Evolutionary conservation across 2,329 filamentous ascomycete genomes (phyloP).

Genomic region (Penicillium thymicola): DNA sequence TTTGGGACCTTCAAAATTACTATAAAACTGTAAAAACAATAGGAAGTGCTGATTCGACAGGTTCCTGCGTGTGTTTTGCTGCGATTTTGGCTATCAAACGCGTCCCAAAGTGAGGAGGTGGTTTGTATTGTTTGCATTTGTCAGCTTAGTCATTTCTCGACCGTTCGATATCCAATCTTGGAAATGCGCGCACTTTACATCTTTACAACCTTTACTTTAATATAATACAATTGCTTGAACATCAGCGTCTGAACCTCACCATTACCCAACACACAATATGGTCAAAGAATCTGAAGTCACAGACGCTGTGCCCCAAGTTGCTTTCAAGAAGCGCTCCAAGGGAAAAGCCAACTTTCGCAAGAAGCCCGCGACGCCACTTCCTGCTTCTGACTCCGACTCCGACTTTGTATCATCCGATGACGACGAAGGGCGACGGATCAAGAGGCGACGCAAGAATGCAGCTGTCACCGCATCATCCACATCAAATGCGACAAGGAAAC

Average conservation of each 20-base stretch:
- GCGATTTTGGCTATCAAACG: conserved; percentile 1
- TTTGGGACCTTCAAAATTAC: not conserved
- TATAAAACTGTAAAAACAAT: not conserved
- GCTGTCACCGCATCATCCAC: conserved; percentile 63
- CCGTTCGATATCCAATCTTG: not conserved
- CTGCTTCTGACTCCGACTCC: conserved; percentile 55
- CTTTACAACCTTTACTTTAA: not conserved
- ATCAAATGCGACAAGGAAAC: conserved; percentile 34
- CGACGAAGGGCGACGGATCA: conserved; percentile 71
- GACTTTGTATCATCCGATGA: conserved; percentile 73
- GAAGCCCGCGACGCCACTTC: conserved; percentile 73
- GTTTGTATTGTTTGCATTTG: conserved; percentile 7
- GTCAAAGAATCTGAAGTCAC: conserved; percentile 27
- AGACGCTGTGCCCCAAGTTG: conserved; percentile 32
- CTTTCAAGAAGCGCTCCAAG: conserved; percentile 85
- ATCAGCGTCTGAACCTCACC: not conserved
- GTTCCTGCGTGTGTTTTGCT: not conserved
- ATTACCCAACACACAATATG: conserved; percentile 17
- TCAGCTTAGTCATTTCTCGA: conserved; percentile 1
- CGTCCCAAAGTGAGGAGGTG: conserved; percentile 3
- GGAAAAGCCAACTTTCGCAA: conserved; percentile 76
- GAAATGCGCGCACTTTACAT: not conserved
- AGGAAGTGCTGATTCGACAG: not conserved
- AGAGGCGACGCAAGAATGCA: conserved; percentile 70
- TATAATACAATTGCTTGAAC: not conserved